Percentiles rank a stretch among this genome's conserved stretches.
Evolutionary conservation across 192 early-diverging fungal species (phyloP).

Genomic region (Thamnidium elegans): DNA sequence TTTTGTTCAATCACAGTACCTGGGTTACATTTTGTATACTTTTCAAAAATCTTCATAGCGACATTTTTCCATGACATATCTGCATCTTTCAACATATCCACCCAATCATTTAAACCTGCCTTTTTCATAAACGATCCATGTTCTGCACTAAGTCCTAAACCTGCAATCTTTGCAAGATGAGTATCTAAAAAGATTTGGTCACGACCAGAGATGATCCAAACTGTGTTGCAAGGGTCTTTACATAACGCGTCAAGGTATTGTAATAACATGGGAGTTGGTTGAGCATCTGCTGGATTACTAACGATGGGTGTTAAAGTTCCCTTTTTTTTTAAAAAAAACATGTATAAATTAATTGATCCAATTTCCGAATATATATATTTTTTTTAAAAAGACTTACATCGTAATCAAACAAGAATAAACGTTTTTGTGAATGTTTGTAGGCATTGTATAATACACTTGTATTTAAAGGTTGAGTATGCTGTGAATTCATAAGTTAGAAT

Average conservation of each 20-base stretch:
- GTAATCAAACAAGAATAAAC: slow-evolving; percentile 93
- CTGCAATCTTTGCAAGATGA: slow-evolving; percentile 75
- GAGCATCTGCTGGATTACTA: slow-evolving; percentile 84
- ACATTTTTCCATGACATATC: slow-evolving; percentile 89
- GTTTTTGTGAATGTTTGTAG: slow-evolving; percentile 61
- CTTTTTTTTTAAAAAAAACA: slow-evolving; percentile 32
- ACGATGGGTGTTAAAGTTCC: slow-evolving; percentile 94
- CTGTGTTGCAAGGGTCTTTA: slow-evolving; percentile 75
- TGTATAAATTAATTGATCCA: neutral
- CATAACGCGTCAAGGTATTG: slow-evolving; percentile 63
- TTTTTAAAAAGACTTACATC: slow-evolving; percentile 56
- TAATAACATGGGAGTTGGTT: slow-evolving; percentile 83
- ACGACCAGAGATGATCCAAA: slow-evolving; percentile 91
- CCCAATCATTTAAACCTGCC: slow-evolving; percentile 70
- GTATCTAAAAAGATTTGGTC: slow-evolving; percentile 81
- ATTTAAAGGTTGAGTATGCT: slow-evolving; percentile 40
- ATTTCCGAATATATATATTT: slow-evolving; percentile 3
- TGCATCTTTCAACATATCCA: slow-evolving; percentile 63
- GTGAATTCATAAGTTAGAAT: slow-evolving; percentile 4
- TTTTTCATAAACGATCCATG: slow-evolving; percentile 94
- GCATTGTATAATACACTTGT: slow-evolving; percentile 29
- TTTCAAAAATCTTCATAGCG: slow-evolving; percentile 84
- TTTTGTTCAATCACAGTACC: slow-evolving; percentile 93
- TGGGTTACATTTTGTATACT: slow-evolving; percentile 87
- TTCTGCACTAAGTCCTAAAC: slow-evolving; percentile 87